Evolutionary conservation across 495 filamentous ascomycete species (phyloP).

Genomic region (Copromyces sp.): DNA sequence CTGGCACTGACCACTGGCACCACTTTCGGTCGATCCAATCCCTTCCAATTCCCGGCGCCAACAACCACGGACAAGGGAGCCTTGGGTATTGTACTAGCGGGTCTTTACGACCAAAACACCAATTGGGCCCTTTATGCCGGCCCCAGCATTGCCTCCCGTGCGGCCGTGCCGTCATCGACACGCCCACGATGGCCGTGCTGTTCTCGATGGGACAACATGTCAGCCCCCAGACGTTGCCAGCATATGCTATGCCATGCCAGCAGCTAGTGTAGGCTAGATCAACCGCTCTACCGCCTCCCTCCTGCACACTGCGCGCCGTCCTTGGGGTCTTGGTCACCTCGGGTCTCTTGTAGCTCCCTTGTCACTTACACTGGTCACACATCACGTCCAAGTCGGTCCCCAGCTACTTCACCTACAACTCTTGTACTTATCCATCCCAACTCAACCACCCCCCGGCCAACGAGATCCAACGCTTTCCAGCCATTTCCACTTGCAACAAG

Average conservation of each 20-base stretch:
- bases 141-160: slow-evolving; percentile 3
- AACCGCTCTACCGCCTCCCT: not conserved
- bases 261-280: not conserved
- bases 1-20: not conserved
- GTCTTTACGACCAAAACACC: not conserved
- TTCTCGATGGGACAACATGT: not conserved
- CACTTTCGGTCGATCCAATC: not conserved
- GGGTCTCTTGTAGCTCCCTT: not conserved
- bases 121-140: not conserved
- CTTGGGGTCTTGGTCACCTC: not conserved
- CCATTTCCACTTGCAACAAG: slow-evolving; percentile 19
- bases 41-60: not conserved
- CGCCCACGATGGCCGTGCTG: not conserved
- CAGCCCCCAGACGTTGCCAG: not conserved
- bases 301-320: not conserved
- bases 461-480: slow-evolving; percentile 19
- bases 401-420: not conserved
- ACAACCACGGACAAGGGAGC: not conserved
- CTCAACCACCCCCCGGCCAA: not conserved
- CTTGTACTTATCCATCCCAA: not conserved
- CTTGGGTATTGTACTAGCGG: not conserved
- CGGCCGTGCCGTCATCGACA: slow-evolving; percentile 12
- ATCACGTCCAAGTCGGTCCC: not conserved
- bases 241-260: not conserved
- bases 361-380: not conserved